These are phyloP conservation scores for Gossypium herbaceum DNA, from an alignment of 345 rosid species.

Conservation along the genomic window DNA sequence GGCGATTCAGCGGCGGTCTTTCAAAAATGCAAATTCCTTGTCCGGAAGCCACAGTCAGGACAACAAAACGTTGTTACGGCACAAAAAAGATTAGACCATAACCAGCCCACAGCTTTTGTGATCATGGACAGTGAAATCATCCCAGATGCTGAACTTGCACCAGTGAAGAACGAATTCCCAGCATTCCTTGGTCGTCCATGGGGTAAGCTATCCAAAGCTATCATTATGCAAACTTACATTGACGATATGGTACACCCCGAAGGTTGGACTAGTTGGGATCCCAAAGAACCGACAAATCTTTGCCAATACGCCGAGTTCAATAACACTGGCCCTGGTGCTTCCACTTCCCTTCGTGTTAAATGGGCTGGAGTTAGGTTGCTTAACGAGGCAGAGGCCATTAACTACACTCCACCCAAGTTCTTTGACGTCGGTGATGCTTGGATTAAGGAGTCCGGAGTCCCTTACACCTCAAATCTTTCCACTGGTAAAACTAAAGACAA, in stretches of 20 bases:
- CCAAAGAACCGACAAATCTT: conserved; percentile 35
- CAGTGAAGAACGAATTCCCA: conserved; percentile 31
- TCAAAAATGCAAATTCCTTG: conserved; percentile 60
- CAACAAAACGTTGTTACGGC: conserved; percentile 63
- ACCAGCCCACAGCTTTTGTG: conserved; percentile 46
- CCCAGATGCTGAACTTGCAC: conserved; percentile 35
- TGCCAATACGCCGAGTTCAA: conserved; percentile 51
- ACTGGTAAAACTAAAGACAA: background rate
- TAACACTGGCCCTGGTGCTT: conserved; percentile 71
- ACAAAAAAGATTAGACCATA: conserved; percentile 41
- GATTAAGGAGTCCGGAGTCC: conserved; percentile 49
- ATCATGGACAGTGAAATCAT: conserved; percentile 65
- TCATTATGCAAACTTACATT: conserved; percentile 61
- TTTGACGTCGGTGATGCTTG: conserved; percentile 41
- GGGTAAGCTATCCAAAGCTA: conserved; percentile 52
- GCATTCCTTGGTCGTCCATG: conserved; percentile 75
- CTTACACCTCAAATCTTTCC: conserved; percentile 25
- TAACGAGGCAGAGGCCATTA: conserved; percentile 17
- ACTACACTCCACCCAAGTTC: conserved; percentile 40
- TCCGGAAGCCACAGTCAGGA: conserved; percentile 48
- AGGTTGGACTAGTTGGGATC: conserved; percentile 72
- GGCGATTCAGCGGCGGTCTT: conserved; percentile 63
- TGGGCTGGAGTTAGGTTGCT: conserved; percentile 65
- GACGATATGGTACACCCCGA: conserved; percentile 47
- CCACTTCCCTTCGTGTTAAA: conserved; percentile 31